A percentile compares a stretch with the other conserved stretches of the same genome.
Conservation (phyloP, 2,329 filamentous ascomycete species). For the Fusarium buxicola region DNA sequence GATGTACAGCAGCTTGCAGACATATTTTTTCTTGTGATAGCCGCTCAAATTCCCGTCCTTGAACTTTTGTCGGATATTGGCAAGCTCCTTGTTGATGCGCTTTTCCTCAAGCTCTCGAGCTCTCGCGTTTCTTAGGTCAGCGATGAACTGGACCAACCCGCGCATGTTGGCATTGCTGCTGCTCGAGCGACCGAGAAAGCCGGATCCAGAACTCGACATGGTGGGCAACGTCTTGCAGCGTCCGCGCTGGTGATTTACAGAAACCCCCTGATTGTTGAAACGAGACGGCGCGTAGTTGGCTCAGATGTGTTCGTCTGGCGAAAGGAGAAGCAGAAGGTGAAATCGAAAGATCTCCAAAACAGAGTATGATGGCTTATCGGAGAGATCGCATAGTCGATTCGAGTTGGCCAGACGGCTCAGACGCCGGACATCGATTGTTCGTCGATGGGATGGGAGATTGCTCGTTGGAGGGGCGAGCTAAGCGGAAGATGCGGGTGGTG, state of each 20-base stretch:
- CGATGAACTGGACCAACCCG: conserved; percentile 97
- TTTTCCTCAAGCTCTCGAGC: conserved; percentile 98
- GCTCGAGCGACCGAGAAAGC: conserved; percentile 74
- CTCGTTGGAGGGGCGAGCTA: conserved; percentile 44
- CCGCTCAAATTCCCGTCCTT: conserved; percentile 94
- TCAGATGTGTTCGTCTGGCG: conserved; percentile 21
- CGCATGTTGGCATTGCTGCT: conserved; percentile 76
- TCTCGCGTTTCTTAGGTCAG: conserved; percentile 92
- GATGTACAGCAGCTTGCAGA: conserved; percentile 99
- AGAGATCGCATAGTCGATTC: conserved; percentile 50
- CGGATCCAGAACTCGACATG: conserved; percentile 68
- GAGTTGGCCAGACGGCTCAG: conserved; percentile 42
- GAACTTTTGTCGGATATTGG: conserved; percentile 98
- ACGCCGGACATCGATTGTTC: conserved; percentile 46
- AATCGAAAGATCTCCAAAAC: conserved; percentile 39
- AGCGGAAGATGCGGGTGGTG: conserved; percentile 42
- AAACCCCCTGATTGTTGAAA: conserved; percentile 41
- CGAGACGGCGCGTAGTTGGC: conserved; percentile 21
- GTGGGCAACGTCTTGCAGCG: conserved; percentile 38
- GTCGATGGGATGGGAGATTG: conserved; percentile 41
- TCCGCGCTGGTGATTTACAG: conserved; percentile 34
- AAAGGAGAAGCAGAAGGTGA: conserved; percentile 17
- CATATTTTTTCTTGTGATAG: conserved; percentile 99
- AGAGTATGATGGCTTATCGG: conserved; percentile 43
- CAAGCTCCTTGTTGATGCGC: conserved; percentile 98